A percentile compares a stretch with the other conserved stretches of the same genome.
Evolutionary conservation across 2,329 filamentous ascomycete genomes (phyloP).

Genomic region (Fusarium agapanthi): DNA sequence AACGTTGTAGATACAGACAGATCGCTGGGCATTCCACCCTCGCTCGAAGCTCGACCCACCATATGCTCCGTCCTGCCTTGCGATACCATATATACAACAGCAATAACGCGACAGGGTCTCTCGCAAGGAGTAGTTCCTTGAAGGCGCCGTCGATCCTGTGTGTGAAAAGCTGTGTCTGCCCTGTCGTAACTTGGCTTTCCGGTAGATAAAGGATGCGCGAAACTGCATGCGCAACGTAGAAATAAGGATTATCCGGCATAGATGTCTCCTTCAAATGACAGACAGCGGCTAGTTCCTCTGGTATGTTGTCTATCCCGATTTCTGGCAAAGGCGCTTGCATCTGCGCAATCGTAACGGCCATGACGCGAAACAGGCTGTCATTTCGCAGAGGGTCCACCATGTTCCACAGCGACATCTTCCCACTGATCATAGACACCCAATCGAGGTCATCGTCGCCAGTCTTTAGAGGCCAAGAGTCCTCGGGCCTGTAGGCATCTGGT

Average conservation of each 20-base stretch:
- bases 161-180: slow-evolving; percentile 47
- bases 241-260: slow-evolving; percentile 50
- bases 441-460: slow-evolving; percentile 41
- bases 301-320: slow-evolving; percentile 39
- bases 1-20: slow-evolving; percentile 46
- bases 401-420: slow-evolving; percentile 50
- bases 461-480: slow-evolving; percentile 49
- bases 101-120: slow-evolving; percentile 51
- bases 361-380: slow-evolving; percentile 48
- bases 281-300: slow-evolving; percentile 30
- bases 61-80: slow-evolving; percentile 51
- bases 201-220: slow-evolving; percentile 43
- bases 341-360: slow-evolving; percentile 47
- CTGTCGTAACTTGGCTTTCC: slow-evolving; percentile 44
- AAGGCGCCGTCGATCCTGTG: slow-evolving; percentile 47
- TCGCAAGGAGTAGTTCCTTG: slow-evolving; percentile 43
- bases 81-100: slow-evolving; percentile 55
- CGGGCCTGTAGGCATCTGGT: slow-evolving; percentile 46
- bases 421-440: slow-evolving; percentile 47
- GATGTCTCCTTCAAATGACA: slow-evolving; percentile 44
- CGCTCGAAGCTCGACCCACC: slow-evolving; percentile 55
- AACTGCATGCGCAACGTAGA: slow-evolving; percentile 49
- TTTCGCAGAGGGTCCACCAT: slow-evolving; percentile 47
- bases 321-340: slow-evolving; percentile 48
- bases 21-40: slow-evolving; percentile 55